Conservation (phyloP, 2,329 filamentous ascomycete species). For the Alternaria sp. region DNA sequence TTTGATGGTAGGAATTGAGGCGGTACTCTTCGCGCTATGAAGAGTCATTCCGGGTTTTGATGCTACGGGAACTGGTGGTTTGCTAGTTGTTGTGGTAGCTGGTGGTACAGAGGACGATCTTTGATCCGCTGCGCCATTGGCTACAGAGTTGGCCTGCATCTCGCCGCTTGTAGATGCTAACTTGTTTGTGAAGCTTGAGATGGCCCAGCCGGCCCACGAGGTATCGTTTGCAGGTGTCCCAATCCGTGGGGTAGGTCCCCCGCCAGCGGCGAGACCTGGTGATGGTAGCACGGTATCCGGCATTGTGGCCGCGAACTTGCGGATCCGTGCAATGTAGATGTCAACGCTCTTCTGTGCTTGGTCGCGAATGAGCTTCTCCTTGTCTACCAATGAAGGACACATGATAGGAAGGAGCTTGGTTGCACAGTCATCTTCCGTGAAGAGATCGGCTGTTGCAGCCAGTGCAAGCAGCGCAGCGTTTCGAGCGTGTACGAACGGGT, state of each 20-base stretch:
- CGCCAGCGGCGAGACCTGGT: slow-evolving; percentile 57
- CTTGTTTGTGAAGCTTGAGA: slow-evolving; percentile 98
- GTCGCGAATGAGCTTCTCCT: slow-evolving; percentile 91
- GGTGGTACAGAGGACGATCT: slow-evolving; percentile 59
- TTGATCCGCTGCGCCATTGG: slow-evolving; percentile 51
- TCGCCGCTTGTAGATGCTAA: slow-evolving; percentile 83
- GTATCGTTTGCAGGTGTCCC: slow-evolving; percentile 74
- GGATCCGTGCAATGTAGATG: slow-evolving; percentile 80
- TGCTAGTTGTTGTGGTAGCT: slow-evolving; percentile 52
- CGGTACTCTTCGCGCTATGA: slow-evolving; percentile 33
- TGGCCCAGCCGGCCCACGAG: slow-evolving; percentile 95
- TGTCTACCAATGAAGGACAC: slow-evolving; percentile 86
- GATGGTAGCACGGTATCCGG: slow-evolving; percentile 80
- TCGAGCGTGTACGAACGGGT: slow-evolving; percentile 93
- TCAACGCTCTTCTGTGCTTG: slow-evolving; percentile 91
- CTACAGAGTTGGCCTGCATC: slow-evolving; percentile 65
- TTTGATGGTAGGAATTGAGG: slow-evolving; percentile 35
- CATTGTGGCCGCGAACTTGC: slow-evolving; percentile 78
- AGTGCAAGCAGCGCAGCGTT: slow-evolving; percentile 89
- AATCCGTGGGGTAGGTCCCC: slow-evolving; percentile 69
- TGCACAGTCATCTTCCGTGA: slow-evolving; percentile 89
- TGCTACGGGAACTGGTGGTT: slow-evolving; percentile 58
- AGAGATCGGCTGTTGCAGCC: slow-evolving; percentile 82
- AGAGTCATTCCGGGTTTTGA: slow-evolving; percentile 39
- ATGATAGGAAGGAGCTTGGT: slow-evolving; percentile 81